Evolutionary conservation across 2,329 filamentous ascomycete genomes (phyloP).

Genomic region (Epicoccum nigrum): DNA sequence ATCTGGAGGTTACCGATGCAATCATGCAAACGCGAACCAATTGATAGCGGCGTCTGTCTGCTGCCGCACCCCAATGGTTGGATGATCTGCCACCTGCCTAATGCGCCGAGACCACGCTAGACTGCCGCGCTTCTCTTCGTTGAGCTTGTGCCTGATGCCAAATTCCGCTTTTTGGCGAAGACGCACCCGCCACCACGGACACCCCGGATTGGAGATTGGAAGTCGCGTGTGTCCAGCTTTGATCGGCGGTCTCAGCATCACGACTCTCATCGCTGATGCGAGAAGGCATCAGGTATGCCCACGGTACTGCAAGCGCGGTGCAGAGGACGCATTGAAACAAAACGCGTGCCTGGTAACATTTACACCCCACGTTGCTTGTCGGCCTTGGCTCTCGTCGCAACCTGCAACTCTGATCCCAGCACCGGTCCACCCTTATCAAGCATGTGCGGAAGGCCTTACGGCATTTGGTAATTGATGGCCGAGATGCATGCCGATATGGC

Average conservation of each 20-base stretch:
- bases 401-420: constrained; percentile 16
- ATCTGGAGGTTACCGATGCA: constrained; percentile 14
- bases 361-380: constrained; percentile 27
- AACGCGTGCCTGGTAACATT: background rate
- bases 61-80: constrained; percentile 8
- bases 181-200: constrained; percentile 2
- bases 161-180: constrained; percentile 18
- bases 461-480: constrained; percentile 23
- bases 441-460: constrained; percentile 15
- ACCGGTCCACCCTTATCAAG: constrained; percentile 33
- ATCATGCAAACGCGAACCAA: constrained; percentile 10
- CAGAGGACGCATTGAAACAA: constrained; percentile 6
- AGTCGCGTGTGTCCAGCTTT: constrained; percentile 9
- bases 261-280: too few relatives aligned
- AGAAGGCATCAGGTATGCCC: background rate
- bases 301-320: background rate
- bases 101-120: constrained; percentile 10
- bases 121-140: constrained; percentile 9
- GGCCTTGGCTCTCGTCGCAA: constrained; percentile 16
- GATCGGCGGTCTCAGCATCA: background rate
- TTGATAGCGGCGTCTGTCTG: constrained; percentile 11
- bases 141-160: constrained; percentile 27
- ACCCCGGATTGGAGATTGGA: background rate
- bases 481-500: constrained; percentile 23
- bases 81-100: constrained; percentile 11